Conservation (phyloP, 2,329 filamentous ascomycete genomes). For the Penicillium sp. region DNA sequence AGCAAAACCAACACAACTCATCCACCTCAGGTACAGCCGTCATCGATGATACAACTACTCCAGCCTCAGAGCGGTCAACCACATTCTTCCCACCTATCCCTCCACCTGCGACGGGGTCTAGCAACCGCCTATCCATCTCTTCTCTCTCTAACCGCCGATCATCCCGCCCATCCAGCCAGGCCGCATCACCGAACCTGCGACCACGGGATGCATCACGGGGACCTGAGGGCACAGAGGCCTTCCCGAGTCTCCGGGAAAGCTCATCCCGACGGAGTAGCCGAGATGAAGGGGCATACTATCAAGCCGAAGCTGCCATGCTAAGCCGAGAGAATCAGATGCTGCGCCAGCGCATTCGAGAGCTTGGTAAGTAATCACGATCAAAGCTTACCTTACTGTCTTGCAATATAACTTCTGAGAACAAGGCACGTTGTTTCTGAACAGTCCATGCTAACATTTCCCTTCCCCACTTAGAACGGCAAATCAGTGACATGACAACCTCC, state of each 20-base stretch:
- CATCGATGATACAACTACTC: constrained; percentile 51
- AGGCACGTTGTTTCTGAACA: not conserved
- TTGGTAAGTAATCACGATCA: constrained; percentile 42
- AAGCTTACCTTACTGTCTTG: not conserved
- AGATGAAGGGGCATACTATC: constrained; percentile 55
- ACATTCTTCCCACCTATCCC: constrained; percentile 45
- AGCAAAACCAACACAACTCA: constrained; percentile 41
- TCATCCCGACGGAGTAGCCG: constrained; percentile 47
- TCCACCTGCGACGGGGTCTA: constrained; percentile 32
- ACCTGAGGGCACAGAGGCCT: constrained; percentile 35
- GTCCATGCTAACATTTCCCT: constrained; percentile 4
- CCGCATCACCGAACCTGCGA: constrained; percentile 46
- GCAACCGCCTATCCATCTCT: constrained; percentile 44
- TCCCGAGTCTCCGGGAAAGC: constrained; percentile 36
- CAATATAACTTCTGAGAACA: not conserved
- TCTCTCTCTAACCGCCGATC: constrained; percentile 44
- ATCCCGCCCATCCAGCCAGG: constrained; percentile 45
- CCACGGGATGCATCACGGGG: constrained; percentile 38
- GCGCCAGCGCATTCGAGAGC: constrained; percentile 53
- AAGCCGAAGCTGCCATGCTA: constrained; percentile 55
- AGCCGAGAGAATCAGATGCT: constrained; percentile 57
- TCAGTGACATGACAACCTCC: constrained; percentile 26
- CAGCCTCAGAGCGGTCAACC: constrained; percentile 51
- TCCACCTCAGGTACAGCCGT: constrained; percentile 40
- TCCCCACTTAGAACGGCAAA: constrained; percentile 31